Evolutionary conservation across 2,329 filamentous ascomycete species (phyloP).

Genomic region (Epichloe uncinata): DNA sequence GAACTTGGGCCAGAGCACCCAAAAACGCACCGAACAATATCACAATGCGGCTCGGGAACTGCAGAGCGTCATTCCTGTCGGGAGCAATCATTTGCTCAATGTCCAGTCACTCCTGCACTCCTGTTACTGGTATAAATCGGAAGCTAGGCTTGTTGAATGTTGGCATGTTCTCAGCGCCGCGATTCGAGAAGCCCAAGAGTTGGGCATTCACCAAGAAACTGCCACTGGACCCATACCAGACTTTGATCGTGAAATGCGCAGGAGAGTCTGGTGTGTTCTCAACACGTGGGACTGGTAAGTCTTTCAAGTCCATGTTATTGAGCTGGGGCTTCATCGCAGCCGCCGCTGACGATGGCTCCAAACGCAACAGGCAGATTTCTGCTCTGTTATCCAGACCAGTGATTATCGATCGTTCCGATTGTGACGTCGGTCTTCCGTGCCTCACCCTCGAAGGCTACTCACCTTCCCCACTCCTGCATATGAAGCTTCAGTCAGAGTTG

Average conservation of each 20-base stretch:
- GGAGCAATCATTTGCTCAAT: conserved; percentile 19
- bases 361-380: conserved; percentile 19
- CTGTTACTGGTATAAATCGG: conserved; percentile 25
- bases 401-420: conserved; percentile 22
- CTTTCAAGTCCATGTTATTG: background rate
- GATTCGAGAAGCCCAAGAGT: conserved; percentile 22
- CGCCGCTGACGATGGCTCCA: too few species aligned
- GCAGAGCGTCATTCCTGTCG: conserved; percentile 18
- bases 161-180: conserved; percentile 24
- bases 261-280: conserved; percentile 24
- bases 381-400: conserved; percentile 19
- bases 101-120: conserved; percentile 24
- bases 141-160: conserved; percentile 22
- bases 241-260: conserved; percentile 23
- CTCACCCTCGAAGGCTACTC: conserved; percentile 19
- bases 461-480: conserved; percentile 21
- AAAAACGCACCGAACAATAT: conserved; percentile 18
- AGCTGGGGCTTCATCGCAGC: background rate
- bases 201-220: conserved; percentile 22
- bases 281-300: conserved; percentile 26
- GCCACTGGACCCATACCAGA: conserved; percentile 14
- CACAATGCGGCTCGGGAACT: conserved; percentile 22
- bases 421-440: conserved; percentile 18
- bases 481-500: conserved; percentile 23
- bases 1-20: conserved; percentile 17